These are phyloP conservation scores for Syncephalis plumigaleata DNA, from an alignment of 371 early-diverging fungal genomes.

Conservation along the genomic window DNA sequence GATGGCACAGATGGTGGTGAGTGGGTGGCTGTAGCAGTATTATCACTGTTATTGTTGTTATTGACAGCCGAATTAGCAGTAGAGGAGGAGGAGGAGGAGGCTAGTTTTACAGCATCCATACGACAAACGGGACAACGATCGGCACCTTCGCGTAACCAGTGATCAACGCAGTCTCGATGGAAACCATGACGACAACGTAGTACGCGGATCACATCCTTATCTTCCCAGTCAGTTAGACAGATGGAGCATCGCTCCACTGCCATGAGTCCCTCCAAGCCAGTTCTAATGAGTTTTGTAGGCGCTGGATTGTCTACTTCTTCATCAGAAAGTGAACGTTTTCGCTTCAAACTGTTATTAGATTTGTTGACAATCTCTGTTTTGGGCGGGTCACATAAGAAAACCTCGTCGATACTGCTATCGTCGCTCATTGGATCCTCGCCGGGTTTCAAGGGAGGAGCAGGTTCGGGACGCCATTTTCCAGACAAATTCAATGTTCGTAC, in stretches of 20 bases:
- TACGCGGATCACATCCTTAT: constrained; percentile 51
- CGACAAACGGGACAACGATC: constrained; percentile 26
- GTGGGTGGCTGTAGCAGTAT: neutral
- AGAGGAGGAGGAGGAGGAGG: neutral
- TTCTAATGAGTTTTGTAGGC: neutral
- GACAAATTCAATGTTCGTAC: constrained; percentile 15
- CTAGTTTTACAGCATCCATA: constrained; percentile 1
- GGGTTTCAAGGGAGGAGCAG: no score
- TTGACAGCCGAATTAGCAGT: no score
- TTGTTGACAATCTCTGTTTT: no score
- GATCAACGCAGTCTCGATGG: constrained; percentile 85
- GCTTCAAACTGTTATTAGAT: no score
- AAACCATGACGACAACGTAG: constrained; percentile 82
- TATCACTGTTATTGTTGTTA: neutral
- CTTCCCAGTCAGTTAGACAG: constrained; percentile 75
- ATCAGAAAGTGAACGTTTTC: no score
- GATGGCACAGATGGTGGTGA: neutral
- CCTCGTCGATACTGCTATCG: no score
- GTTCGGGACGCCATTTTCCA: no score
- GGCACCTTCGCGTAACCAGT: constrained; percentile 23
- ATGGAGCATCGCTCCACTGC: constrained; percentile 11
- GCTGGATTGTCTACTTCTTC: neutral
- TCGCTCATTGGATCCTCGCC: no score
- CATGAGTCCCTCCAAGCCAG: no score
- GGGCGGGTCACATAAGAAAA: no score